phyloP scores from a whole-genome alignment of 352 stramenopile species.

The Elongisporangium anandrum region DNA sequence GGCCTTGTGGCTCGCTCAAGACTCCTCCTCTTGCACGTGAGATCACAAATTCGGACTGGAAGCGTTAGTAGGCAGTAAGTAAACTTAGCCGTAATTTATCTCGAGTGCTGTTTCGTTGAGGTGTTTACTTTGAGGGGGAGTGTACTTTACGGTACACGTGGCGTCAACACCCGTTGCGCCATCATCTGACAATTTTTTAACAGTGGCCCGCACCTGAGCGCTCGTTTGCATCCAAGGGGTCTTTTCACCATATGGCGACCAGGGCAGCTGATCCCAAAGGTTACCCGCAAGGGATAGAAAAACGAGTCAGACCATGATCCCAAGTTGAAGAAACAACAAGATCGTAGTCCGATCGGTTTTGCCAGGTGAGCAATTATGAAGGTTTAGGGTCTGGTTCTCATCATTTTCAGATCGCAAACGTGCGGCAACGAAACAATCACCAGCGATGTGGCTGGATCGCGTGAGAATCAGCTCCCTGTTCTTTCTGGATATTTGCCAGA shows the following conservation, averaged over 20 bases:
- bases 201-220: background rate
- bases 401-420: background rate
- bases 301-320: background rate
- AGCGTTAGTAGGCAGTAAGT: slow-evolving; percentile 2
- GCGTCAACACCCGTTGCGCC: background rate
- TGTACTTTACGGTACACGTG: background rate
- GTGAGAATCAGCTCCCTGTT: background rate
- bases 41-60: slow-evolving; percentile 4
- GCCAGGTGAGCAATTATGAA: background rate
- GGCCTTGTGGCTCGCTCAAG: slow-evolving; percentile 15
- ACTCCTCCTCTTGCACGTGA: slow-evolving; percentile 1
- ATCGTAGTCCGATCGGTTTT: background rate
- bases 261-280: background rate
- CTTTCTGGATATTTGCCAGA: background rate
- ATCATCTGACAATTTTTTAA: slow-evolving; percentile 1
- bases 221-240: background rate
- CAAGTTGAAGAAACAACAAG: background rate
- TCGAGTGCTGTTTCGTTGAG: slow-evolving; percentile 2
- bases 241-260: background rate
- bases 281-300: background rate
- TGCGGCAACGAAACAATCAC: background rate
- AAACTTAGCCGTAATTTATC: slow-evolving; percentile 3
- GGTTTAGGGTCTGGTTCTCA: background rate
- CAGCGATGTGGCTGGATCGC: too few relatives aligned
- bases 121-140: background rate